Conservation (phyloP, 139 green algal species). For the Picochlorum costavermella region DNA sequence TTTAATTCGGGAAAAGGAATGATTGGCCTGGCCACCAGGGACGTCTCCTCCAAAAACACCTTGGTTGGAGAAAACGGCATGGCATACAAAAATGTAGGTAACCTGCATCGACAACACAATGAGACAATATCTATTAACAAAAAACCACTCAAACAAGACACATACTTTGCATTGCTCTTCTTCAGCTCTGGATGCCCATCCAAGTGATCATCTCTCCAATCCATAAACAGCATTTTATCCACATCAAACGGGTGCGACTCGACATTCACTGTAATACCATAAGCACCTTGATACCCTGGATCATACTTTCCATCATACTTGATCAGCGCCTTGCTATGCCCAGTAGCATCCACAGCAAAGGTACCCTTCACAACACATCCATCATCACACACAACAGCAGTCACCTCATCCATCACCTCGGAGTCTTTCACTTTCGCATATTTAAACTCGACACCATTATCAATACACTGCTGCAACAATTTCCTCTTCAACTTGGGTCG, state of each 20-base stretch:
- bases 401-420: background rate
- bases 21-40: constrained; percentile 82
- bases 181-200: constrained; percentile 44
- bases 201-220: constrained; percentile 94
- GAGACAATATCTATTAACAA: background rate
- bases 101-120: constrained; percentile 10
- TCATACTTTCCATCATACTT: constrained; percentile 87
- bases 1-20: constrained; percentile 88
- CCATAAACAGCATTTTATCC: constrained; percentile 98
- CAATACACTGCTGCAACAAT: constrained; percentile 69
- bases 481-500: constrained; percentile 80
- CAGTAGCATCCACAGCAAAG: constrained; percentile 88
- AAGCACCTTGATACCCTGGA: constrained; percentile 85
- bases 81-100: constrained; percentile 96
- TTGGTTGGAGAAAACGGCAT: constrained; percentile 92
- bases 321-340: constrained; percentile 74
- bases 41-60: constrained; percentile 93
- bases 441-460: constrained; percentile 35
- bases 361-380: constrained; percentile 29
- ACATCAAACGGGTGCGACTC: constrained; percentile 78
- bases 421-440: constrained; percentile 40
- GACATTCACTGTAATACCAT: constrained; percentile 76
- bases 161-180: constrained; percentile 16
- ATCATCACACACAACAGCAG: constrained; percentile 39
- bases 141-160: constrained; percentile 6